These are phyloP conservation scores for Suhomyces anneliseae DNA, from an alignment of 1,139 yeast species.

Conservation along the genomic window DNA sequence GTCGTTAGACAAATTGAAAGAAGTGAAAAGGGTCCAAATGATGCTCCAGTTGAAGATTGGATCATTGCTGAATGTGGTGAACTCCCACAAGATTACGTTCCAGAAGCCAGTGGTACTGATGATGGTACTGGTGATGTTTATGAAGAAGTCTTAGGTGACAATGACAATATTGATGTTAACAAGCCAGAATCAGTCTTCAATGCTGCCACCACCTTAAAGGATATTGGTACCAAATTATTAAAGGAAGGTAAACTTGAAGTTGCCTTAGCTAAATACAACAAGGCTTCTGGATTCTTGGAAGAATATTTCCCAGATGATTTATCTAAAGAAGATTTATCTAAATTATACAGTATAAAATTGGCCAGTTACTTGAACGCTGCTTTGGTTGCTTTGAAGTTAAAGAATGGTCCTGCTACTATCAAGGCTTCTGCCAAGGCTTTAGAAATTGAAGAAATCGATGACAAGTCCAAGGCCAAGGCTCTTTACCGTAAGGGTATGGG, in stretches of 20 bases:
- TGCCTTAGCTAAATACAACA: conserved; percentile 68
- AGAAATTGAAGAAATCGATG: conserved; percentile 60
- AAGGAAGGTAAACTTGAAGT: conserved; percentile 58
- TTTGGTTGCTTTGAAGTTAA: conserved; percentile 67
- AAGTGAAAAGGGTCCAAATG: conserved; percentile 59
- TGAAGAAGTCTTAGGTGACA: conserved; percentile 76
- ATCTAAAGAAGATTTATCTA: conserved; percentile 50
- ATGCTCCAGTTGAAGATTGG: conserved; percentile 66
- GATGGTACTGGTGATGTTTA: conserved; percentile 87
- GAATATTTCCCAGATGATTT: conserved; percentile 78
- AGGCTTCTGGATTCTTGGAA: conserved; percentile 65
- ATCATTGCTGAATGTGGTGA: conserved; percentile 79
- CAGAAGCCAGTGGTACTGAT: conserved; percentile 43
- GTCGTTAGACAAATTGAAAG: conserved; percentile 77
- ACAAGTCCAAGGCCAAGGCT: conserved; percentile 78
- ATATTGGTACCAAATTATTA: conserved; percentile 73
- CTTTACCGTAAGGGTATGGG: conserved; percentile 85
- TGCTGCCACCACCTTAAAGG: conserved; percentile 70
- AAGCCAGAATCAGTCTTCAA: conserved; percentile 63
- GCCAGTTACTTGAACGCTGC: conserved; percentile 73
- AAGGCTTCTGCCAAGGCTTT: conserved; percentile 66
- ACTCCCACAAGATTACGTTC: conserved; percentile 58
- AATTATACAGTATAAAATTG: conserved; percentile 54
- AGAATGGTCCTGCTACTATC: conserved; percentile 56
- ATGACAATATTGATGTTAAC: conserved; percentile 59